Base-by-base conservation (phyloP, 768 basidiomycete genomes). In the Podaxis mareebaensis region DNA sequence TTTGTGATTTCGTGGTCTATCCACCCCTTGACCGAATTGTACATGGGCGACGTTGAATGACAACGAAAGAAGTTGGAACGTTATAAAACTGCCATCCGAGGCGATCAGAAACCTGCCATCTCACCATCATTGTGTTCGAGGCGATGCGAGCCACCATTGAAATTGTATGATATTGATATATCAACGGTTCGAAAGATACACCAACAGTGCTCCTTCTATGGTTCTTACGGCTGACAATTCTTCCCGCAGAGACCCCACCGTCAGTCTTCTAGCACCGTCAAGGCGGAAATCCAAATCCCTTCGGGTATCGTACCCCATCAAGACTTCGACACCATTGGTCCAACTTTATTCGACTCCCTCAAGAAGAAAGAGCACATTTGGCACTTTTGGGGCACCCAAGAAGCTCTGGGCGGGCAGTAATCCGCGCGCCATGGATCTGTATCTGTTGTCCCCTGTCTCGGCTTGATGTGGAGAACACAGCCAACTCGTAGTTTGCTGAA, bases 231-330 rank as follows among this genome's bases (percentile, higher is more conserved):
- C 20, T 56, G 38, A 8, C 13, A 8, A 44, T 51, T 40, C 17
- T 56, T 20, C 59, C 12, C 38, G 8, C 6, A 2, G 10, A 93
- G 92, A 93, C 71, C 79, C 90, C 2, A 96, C 96, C 1, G 87
- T 98, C 63, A 99, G 33, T 33, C 98, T 51, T 95, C 96, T 0
- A 86, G 88, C 1, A 83, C 79, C 8, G 94, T 96, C 26, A 86
- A 84, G n/a, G 87, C 95, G 1, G 8, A 33, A 33, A 33, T 33
- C 1, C 88, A 92, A 65, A 82, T 98, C 6, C 96, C 94, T 4
- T 74, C 98, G 63, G 91, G 96, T 13, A 91, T 98, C 67, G 96
- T 99, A 0, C 96, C 96, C 1, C 94, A 99, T 70, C 96, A 99
- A 74, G 84, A 89, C 61, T 76, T 96, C 3, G 85, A 90, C 7